Percentiles rank a stretch among this genome's conserved stretches.
Conservation (phyloP, 148 eudicot species). For the Fagopyrum esculentum region DNA sequence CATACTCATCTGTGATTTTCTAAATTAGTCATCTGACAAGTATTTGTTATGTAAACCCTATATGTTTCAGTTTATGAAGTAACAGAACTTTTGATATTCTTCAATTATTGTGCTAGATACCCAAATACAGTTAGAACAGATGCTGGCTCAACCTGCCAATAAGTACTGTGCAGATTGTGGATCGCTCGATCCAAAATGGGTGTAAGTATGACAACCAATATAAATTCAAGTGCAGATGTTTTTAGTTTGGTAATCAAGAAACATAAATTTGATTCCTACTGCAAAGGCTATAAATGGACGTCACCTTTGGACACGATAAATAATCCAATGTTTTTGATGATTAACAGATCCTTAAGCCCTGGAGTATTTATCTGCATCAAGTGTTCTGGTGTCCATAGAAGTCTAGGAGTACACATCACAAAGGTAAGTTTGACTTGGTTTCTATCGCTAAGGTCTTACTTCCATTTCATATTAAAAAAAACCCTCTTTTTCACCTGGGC, state of each 20-base stretch:
- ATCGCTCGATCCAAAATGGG: slow-evolving; percentile 91
- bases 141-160: slow-evolving; percentile 48
- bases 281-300: not conserved
- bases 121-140: slow-evolving; percentile 38
- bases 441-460: not conserved
- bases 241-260: not conserved
- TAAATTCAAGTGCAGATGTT: not conserved
- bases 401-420: slow-evolving; percentile 93
- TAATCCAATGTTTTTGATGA: not conserved
- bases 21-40: not conserved
- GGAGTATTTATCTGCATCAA: slow-evolving; percentile 93
- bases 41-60: not conserved
- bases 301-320: not conserved
- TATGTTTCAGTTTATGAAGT: not conserved
- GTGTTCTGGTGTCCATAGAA: slow-evolving; percentile 96
- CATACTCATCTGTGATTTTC: not conserved
- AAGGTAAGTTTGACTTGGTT: slow-evolving; percentile 39
- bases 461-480: not conserved
- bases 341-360: slow-evolving; percentile 60
- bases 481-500: not conserved
- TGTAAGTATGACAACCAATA: slow-evolving; percentile 46
- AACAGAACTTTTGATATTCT: not conserved
- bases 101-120: not conserved
- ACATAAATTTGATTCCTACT: not conserved
- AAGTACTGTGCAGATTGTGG: slow-evolving; percentile 91